Percentiles rank a stretch among this genome's conserved stretches.
These are phyloP conservation scores for Pichia sp. DNA, from an alignment of 1,139 yeast genomes.

Conservation along the genomic window DNA sequence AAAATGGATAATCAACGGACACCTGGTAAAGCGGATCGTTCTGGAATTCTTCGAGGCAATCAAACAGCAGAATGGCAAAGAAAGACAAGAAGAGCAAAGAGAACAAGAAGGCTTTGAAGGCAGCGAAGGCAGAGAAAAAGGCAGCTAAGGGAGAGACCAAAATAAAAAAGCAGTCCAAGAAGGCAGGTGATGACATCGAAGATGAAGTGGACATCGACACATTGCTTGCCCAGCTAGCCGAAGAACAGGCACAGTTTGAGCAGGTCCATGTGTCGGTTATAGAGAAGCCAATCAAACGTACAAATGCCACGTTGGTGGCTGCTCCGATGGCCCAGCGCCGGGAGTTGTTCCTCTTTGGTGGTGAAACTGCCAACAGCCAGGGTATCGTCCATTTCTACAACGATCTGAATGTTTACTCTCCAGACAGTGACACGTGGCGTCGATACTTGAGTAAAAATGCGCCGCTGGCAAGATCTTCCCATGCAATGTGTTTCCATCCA, in stretches of 20 bases:
- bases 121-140: slow-evolving; percentile 77
- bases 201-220: slow-evolving; percentile 89
- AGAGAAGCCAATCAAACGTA: slow-evolving; percentile 59
- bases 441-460: slow-evolving; percentile 73
- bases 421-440: slow-evolving; percentile 82
- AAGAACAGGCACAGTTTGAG: slow-evolving; percentile 74
- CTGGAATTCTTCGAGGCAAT: too few species aligned
- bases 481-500: slow-evolving; percentile 91
- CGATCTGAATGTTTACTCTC: slow-evolving; percentile 68
- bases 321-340: slow-evolving; percentile 72
- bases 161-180: slow-evolving; percentile 69
- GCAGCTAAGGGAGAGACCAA: slow-evolving; percentile 68
- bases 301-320: slow-evolving; percentile 71
- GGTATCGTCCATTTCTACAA: slow-evolving; percentile 67
- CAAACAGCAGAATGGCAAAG: slow-evolving; percentile 60
- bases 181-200: slow-evolving; percentile 64
- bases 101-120: slow-evolving; percentile 84
- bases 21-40: neutral
- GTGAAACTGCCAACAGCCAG: slow-evolving; percentile 59
- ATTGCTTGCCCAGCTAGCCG: slow-evolving; percentile 70
- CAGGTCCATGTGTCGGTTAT: slow-evolving; percentile 61
- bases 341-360: slow-evolving; percentile 84
- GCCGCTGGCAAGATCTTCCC: slow-evolving; percentile 91
- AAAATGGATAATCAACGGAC: neutral
- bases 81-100: slow-evolving; percentile 82